Evolutionary conservation across 345 rosid genomes (phyloP).

Genomic region (Melastoma malabathricum): DNA sequence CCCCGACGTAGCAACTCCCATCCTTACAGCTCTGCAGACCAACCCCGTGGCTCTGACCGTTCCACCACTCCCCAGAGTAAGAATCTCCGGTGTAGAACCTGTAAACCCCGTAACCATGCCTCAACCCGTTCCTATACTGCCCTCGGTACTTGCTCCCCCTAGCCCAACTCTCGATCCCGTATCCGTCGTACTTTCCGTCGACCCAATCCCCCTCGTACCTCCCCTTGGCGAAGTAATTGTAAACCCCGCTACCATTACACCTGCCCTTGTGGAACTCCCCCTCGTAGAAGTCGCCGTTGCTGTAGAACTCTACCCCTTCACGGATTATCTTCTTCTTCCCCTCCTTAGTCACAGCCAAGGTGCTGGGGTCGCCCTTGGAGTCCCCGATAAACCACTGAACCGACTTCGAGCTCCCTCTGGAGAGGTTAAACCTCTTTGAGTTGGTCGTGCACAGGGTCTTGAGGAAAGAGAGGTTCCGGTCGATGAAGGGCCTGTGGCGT

Average conservation of each 20-base stretch:
- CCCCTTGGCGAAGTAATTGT: slow-evolving; percentile 58
- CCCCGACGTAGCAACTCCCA: slow-evolving; percentile 72
- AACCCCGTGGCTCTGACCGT: slow-evolving; percentile 89
- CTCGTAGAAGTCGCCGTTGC: slow-evolving; percentile 86
- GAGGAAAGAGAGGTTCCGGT: slow-evolving; percentile 26
- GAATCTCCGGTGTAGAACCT: slow-evolving; percentile 86
- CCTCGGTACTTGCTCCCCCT: slow-evolving; percentile 90
- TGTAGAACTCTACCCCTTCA: slow-evolving; percentile 73
- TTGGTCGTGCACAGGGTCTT: slow-evolving; percentile 38
- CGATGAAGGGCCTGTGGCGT: slow-evolving; percentile 50
- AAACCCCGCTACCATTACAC: slow-evolving; percentile 88
- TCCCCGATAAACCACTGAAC: slow-evolving; percentile 86
- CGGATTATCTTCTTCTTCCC: slow-evolving; percentile 19
- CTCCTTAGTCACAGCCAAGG: background rate
- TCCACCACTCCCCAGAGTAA: slow-evolving; percentile 81
- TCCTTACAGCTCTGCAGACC: slow-evolving; percentile 89
- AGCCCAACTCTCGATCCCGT: slow-evolving; percentile 87
- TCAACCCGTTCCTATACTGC: slow-evolving; percentile 61
- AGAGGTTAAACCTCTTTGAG: slow-evolving; percentile 23
- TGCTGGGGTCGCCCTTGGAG: slow-evolving; percentile 4
- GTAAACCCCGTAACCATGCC: slow-evolving; percentile 76
- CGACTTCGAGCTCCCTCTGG: slow-evolving; percentile 32
- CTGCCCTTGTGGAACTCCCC: slow-evolving; percentile 79
- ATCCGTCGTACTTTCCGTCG: slow-evolving; percentile 81
- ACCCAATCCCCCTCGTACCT: slow-evolving; percentile 95